Evolutionary conservation across 2,329 filamentous ascomycete genomes (phyloP).

Genomic region (Xylariales sp.): DNA sequence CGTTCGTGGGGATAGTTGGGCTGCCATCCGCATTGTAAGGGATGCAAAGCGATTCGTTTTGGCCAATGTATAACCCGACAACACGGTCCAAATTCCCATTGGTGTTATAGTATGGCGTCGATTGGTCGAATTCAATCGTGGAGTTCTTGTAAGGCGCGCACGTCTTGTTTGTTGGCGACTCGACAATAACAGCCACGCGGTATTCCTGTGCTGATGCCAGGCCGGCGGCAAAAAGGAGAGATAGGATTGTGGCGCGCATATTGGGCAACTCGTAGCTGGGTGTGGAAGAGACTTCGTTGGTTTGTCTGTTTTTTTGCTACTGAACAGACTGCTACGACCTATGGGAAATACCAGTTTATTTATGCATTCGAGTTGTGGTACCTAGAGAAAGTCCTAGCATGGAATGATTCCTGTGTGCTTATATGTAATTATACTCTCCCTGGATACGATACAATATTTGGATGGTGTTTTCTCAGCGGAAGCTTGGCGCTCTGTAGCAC

Average conservation of each 20-base stretch:
- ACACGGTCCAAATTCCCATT: conserved; percentile 21
- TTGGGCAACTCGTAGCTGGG: conserved; percentile 20
- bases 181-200: conserved; percentile 11
- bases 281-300: conserved; percentile 23
- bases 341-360: conserved; percentile 19
- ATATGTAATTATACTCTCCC: not conserved
- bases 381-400: conserved; percentile 6
- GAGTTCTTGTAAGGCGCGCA: conserved; percentile 20
- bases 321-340: conserved; percentile 12
- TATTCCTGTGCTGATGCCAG: conserved; percentile 18
- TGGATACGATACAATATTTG: not conserved
- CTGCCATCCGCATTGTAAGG: conserved; percentile 22
- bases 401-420: conserved; percentile 6
- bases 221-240: conserved; percentile 19
- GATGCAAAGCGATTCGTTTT: conserved; percentile 17
- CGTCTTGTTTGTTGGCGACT: conserved; percentile 12
- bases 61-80: conserved; percentile 15
- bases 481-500: conserved; percentile 2
- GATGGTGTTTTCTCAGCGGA: not conserved
- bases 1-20: conserved; percentile 3
- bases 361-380: conserved; percentile 16
- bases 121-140: conserved; percentile 19
- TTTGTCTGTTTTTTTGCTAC: conserved; percentile 22
- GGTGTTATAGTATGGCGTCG: conserved; percentile 7
- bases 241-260: conserved; percentile 23